A percentile compares a stretch with the other conserved stretches of the same genome.
Conservation (phyloP, 1,284 basidiomycete species). For the Apiotrichum porosum region DNA sequence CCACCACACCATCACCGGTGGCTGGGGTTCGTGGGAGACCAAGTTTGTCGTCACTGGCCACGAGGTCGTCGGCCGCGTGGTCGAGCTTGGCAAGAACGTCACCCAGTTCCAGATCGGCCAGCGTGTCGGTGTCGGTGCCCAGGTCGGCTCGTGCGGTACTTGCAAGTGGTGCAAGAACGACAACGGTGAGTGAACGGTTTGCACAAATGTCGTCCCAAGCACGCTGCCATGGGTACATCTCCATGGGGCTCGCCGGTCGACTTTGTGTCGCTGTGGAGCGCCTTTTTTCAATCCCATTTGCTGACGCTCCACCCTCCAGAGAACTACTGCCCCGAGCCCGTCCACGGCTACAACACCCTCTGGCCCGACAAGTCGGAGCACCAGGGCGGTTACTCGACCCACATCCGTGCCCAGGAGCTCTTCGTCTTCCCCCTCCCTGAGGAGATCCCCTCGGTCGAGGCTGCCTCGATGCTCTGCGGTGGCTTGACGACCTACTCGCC, state of each 20-base stretch:
- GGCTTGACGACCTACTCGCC: conserved; percentile 66
- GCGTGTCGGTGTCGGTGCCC: conserved; percentile 52
- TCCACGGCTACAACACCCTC: conserved; percentile 48
- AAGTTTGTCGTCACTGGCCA: conserved; percentile 51
- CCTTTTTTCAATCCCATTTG: not conserved
- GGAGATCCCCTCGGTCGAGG: conserved; percentile 55
- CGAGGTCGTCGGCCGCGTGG: conserved; percentile 51
- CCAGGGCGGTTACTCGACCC: conserved; percentile 60
- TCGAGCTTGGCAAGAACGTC: conserved; percentile 49
- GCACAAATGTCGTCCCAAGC: not conserved
- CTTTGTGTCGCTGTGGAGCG: not conserved
- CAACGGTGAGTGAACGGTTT: conserved; percentile 36
- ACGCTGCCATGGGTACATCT: too few species aligned
- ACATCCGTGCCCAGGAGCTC: conserved; percentile 61
- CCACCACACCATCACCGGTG: conserved; percentile 48
- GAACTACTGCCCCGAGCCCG: conserved; percentile 49
- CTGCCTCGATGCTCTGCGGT: conserved; percentile 57
- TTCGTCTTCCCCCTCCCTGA: conserved; percentile 69
- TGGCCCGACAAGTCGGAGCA: conserved; percentile 56
- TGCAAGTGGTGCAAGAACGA: conserved; percentile 47
- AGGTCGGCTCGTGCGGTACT: conserved; percentile 45
- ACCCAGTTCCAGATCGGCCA: conserved; percentile 50
- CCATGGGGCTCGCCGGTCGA: too few species aligned
- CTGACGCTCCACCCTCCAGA: conserved; percentile 33
- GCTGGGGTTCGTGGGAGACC: conserved; percentile 43